Evolutionary conservation across 2,329 filamentous ascomycete species (phyloP), one percentile per base, ranked within the genome.

Genomic region (Fusarium sp.): DNA sequence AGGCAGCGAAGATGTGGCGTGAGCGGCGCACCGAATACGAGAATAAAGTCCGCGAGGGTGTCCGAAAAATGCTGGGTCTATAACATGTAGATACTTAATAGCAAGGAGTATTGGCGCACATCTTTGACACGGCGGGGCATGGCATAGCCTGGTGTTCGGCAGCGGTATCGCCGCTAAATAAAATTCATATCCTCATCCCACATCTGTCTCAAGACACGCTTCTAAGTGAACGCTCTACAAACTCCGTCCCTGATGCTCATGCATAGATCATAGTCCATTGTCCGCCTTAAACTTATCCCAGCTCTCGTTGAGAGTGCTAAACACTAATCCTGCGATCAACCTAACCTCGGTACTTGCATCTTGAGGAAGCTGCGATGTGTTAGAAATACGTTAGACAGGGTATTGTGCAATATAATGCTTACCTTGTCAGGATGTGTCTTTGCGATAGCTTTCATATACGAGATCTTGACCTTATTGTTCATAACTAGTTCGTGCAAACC

Each of bases 401-500:
- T 3, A 8, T 10, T 29, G 15, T 5, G 19, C 14, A 15, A 27
- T 29, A 25, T 18, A 19, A 15, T 46, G 41, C 90, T 83, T 86
- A 98, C 96, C 92, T 99, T 99, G 82, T 99, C 96, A 68, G 96
- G 96, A 87, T 99, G 96, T 76, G 96, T 96, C 87, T 98, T 98
- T 16, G 92, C 94, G 87, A 99, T 98, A 10, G 95, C 96, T 88
- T 97, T 98, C 96, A 99, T 98, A 80, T 99, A 99, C 67, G 93
- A 87, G 73, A 99, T 92, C 89, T 99, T 99, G 81, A 98, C 96
- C 86, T 95, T 97, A 75, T 93, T 94, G 38, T 94, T 91, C 87
- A 97, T 89, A 58, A 99, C 92, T 75, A 99, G 82, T 84, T 99
- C 96, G 73, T 95, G 92, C 90, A 99, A 90, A 37, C 94, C 94